Conservation (phyloP, 164 flowering plant genomes). For the Tinospora cordifolia region DNA sequence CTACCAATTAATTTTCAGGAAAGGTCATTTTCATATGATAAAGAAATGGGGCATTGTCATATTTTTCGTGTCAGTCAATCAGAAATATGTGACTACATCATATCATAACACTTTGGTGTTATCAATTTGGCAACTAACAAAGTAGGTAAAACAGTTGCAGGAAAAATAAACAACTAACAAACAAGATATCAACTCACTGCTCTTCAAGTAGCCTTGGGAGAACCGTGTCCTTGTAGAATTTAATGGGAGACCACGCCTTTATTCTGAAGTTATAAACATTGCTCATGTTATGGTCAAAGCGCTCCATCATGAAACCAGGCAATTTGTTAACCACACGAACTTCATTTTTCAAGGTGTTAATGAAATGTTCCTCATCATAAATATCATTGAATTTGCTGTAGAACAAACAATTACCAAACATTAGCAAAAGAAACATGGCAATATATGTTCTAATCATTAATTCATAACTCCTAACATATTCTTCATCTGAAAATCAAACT, state of each 20-base stretch:
- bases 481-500: neutral
- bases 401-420: neutral
- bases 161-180: slow-evolving; percentile 1
- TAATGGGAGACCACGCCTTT: slow-evolving; percentile 82
- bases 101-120: no score
- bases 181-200: slow-evolving; percentile 41
- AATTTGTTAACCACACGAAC: slow-evolving; percentile 58
- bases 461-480: neutral
- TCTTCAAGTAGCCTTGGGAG: slow-evolving; percentile 87
- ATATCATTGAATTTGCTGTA: slow-evolving; percentile 82
- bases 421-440: slow-evolving; percentile 5
- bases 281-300: slow-evolving; percentile 72
- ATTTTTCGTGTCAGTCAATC: no score
- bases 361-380: slow-evolving; percentile 74
- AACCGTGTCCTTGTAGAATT: slow-evolving; percentile 62
- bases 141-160: neutral
- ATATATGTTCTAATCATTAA: neutral
- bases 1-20: no score
- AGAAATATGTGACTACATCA: no score
- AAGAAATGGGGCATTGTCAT: neutral
- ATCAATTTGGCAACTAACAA: neutral
- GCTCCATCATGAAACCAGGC: slow-evolving; percentile 72
- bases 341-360: slow-evolving; percentile 49
- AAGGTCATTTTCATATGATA: neutral
- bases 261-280: slow-evolving; percentile 75